Conservation (phyloP, 345 rosid species). For the Eucalyptus tenuipes region DNA sequence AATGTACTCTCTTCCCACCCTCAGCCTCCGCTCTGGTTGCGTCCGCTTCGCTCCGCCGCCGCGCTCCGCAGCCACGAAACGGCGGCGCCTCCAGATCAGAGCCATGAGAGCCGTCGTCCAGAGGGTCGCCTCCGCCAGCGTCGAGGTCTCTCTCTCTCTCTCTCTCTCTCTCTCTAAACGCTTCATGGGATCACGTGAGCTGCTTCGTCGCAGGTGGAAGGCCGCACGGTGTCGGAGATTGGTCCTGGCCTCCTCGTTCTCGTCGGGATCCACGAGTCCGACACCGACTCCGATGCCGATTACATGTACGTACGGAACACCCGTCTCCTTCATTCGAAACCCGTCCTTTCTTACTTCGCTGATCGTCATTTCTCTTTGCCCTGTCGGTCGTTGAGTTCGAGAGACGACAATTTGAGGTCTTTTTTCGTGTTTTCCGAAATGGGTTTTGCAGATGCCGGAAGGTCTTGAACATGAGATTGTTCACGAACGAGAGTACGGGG, state of each 20-base stretch:
- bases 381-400: not conserved
- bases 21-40: not conserved
- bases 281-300: conserved; percentile 65
- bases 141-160: conserved; percentile 19
- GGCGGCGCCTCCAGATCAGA: conserved; percentile 14
- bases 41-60: not conserved
- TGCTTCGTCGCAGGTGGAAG: conserved; percentile 50
- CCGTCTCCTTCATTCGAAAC: not conserved
- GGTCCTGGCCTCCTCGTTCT: conserved; percentile 82
- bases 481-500: conserved; percentile 63
- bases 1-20: not conserved
- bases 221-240: conserved; percentile 59
- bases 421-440: not conserved
- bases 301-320: conserved; percentile 51
- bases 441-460: conserved; percentile 54
- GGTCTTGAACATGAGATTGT: conserved; percentile 83
- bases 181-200: not conserved
- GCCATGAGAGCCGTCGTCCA: conserved; percentile 89
- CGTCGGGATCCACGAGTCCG: conserved; percentile 73
- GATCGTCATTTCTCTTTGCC: not conserved
- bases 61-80: not conserved
- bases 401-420: not conserved
- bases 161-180: not conserved
- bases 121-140: conserved; percentile 72
- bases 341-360: not conserved